Base-by-base conservation (phyloP, 306 rosid genomes). In the Herpetospermum pedunculosum region DNA sequence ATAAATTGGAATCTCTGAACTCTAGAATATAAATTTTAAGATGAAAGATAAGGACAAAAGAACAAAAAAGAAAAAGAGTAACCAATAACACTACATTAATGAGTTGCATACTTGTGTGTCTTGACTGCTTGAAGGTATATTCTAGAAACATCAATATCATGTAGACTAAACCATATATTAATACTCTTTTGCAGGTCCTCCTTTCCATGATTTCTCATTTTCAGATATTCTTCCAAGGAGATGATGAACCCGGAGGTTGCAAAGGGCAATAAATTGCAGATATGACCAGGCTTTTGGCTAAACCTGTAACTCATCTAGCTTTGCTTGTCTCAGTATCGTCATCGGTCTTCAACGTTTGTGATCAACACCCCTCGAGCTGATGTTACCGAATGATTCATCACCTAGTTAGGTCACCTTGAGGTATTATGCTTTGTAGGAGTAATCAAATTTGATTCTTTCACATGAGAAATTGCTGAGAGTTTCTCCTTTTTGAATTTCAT, bases 131-230 rank as follows among this genome's bases (percentile, higher is more conserved):
- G 59, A 54, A 28, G 29, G 35, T 57, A 54, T 76, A 23, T 65
- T 48, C 41, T 53, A 49, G 68, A 77, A 40, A 71, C 75, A 30
- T 76, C 40, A 53, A 5, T 28, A 26, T 44, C 69, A 57, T 75
- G 41, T 70, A 19, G 43, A 38, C 54, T 47, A 70, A 70, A 7
- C 58, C 73, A 44, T 44, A 43, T 70, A 28, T 13, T 47, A 28
- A 16, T n/a, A 53, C 21, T 57, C 80, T 83, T 73, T 75, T 79
- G 75, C 95, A 91, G 98, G 95, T 53, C 94, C 91, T 19, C 98
- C 98, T 60, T 88, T 84, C 76, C 95, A 94, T 84, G 96, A 89
- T 78, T 94, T 91, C 73, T 89, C 96, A 43, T 79, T 91, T 84
- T 84, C 95, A 14, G 98, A 94, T 77, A 47, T 89, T 81, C 87